Conservation (phyloP, 2,329 filamentous ascomycete genomes). For the Calonectria ilicicola region DNA sequence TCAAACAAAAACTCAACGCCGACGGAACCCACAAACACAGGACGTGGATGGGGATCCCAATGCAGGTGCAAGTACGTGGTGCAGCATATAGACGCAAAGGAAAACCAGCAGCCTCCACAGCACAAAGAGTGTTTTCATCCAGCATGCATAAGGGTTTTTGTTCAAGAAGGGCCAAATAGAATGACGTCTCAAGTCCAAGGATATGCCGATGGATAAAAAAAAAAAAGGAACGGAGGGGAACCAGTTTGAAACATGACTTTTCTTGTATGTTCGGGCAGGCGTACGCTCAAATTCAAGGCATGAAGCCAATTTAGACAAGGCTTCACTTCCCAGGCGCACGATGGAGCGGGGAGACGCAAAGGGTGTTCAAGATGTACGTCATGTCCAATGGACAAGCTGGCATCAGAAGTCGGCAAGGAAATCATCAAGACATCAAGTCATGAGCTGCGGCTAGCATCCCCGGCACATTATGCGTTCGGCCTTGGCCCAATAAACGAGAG, state of each 20-base stretch:
- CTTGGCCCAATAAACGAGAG: conserved; percentile 20
- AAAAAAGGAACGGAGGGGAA: not conserved
- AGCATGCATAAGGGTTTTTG: conserved; percentile 9
- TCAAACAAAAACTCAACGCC: conserved; percentile 16
- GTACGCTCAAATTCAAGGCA: conserved; percentile 28
- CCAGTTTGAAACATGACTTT: conserved; percentile 12
- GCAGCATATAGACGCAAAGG: conserved; percentile 12
- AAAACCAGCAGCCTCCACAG: conserved; percentile 11
- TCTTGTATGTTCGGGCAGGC: conserved; percentile 6
- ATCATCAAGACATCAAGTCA: conserved; percentile 44
- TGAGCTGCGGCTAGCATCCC: conserved; percentile 34
- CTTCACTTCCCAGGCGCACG: conserved; percentile 32
- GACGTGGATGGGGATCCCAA: conserved; percentile 1
- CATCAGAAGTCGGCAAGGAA: conserved; percentile 40
- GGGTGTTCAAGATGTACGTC: conserved; percentile 39
- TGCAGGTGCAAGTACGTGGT: conserved; percentile 6
- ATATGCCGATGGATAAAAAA: conserved; percentile 6
- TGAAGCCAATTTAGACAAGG: conserved; percentile 32
- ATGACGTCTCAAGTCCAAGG: conserved; percentile 7
- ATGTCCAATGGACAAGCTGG: conserved; percentile 38
- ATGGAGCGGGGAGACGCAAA: conserved; percentile 27
- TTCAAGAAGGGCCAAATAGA: conserved; percentile 17
- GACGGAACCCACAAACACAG: not conserved
- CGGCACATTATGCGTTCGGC: conserved; percentile 28
- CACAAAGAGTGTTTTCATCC: conserved; percentile 9